Percentiles rank a stretch among this genome's conserved stretches.
These are phyloP conservation scores for Carallia pectinifolia DNA, from an alignment of 345 rosid genomes.

Conservation along the genomic window DNA sequence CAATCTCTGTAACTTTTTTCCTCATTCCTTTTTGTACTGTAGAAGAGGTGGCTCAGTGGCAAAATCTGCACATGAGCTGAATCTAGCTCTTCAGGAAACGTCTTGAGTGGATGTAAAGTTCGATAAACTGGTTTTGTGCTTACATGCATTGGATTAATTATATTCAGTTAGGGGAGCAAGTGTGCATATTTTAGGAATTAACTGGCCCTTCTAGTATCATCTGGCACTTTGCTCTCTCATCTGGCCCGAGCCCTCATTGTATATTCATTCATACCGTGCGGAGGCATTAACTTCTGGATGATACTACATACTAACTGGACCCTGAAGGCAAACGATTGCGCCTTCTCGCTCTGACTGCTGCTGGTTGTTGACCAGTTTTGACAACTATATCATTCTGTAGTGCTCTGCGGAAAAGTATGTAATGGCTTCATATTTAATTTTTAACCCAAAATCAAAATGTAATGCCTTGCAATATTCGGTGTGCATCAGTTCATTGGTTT, in stretches of 20 bases:
- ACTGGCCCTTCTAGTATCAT: constrained; percentile 2
- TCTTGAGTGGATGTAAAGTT: constrained; percentile 36
- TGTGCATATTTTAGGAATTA: constrained; percentile 15
- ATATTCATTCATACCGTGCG: constrained; percentile 22
- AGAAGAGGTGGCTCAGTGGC: constrained; percentile 95
- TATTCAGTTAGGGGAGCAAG: constrained; percentile 11
- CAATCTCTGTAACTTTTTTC: not conserved
- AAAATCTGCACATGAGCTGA: constrained; percentile 80
- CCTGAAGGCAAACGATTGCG: constrained; percentile 4
- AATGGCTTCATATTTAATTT: not conserved
- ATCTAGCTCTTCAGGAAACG: constrained; percentile 72
- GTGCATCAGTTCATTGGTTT: constrained; percentile 1
- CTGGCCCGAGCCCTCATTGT: constrained; percentile 24
- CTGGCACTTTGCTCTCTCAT: not conserved
- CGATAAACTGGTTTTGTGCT: constrained; percentile 10
- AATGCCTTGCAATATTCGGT: constrained; percentile 1
- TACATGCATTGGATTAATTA: constrained; percentile 5
- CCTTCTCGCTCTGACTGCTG: not conserved
- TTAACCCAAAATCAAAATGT: not conserved
- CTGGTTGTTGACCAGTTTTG: not conserved
- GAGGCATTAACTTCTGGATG: constrained; percentile 29
- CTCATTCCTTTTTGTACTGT: not conserved
- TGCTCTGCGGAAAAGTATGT: not conserved
- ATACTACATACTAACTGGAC: constrained; percentile 27
- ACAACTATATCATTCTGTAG: not conserved